Conservation (phyloP, 1,284 basidiomycete species). For the Stygiomarasmius scandens region DNA sequence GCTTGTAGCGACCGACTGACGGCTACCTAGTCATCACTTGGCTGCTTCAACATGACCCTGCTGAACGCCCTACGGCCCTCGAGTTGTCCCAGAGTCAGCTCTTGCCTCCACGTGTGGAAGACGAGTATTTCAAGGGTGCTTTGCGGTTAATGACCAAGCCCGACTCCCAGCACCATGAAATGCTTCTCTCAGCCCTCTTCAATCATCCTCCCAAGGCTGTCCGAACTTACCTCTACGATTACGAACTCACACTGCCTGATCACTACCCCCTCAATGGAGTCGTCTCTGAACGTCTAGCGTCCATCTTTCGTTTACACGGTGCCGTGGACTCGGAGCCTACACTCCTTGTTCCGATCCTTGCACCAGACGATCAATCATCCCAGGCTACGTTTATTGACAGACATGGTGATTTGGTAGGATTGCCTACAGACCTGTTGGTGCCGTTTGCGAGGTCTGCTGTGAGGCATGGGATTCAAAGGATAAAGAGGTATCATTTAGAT, state of each 20-base stretch:
- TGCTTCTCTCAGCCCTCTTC: constrained; percentile 72
- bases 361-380: constrained; percentile 59
- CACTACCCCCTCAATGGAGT: constrained; percentile 77
- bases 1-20: constrained; percentile 12
- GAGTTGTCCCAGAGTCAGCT: constrained; percentile 83
- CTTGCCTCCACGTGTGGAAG: constrained; percentile 75
- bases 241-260: constrained; percentile 68
- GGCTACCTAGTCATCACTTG: constrained; percentile 67
- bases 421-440: constrained; percentile 79
- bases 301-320: constrained; percentile 86
- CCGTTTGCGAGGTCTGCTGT: constrained; percentile 88
- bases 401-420: constrained; percentile 79
- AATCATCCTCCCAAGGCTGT: constrained; percentile 68
- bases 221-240: constrained; percentile 81
- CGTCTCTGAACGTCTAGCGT: constrained; percentile 75
- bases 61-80: constrained; percentile 81
- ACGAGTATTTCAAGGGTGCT: constrained; percentile 85
- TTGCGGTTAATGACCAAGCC: constrained; percentile 76
- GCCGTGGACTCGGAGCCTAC: constrained; percentile 88
- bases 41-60: constrained; percentile 85
- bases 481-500: constrained; percentile 89
- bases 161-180: constrained; percentile 74
- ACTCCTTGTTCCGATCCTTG: constrained; percentile 73
- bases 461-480: constrained; percentile 70
- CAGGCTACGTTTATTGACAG: constrained; percentile 80